phyloP scores from a whole-genome alignment of 257 asterid genomes.

The Gardenia jasminoides region DNA sequence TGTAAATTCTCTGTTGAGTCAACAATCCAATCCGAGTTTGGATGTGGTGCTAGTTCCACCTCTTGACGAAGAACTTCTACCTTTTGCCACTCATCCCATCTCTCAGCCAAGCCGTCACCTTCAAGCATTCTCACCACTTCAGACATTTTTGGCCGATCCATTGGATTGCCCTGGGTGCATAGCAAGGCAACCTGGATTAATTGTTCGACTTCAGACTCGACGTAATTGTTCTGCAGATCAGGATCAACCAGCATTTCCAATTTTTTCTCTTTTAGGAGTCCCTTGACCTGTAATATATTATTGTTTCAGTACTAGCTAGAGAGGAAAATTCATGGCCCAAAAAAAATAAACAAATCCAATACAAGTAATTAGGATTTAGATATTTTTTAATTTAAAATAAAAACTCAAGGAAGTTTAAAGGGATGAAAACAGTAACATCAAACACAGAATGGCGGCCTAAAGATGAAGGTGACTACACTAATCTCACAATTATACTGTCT shows the following conservation, averaged over 20 bases:
- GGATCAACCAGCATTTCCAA: slow-evolving; percentile 57
- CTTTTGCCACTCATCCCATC: slow-evolving; percentile 64
- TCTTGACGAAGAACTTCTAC: slow-evolving; percentile 59
- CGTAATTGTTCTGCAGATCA: slow-evolving; percentile 42
- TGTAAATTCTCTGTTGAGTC: slow-evolving; percentile 55
- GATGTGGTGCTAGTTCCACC: slow-evolving; percentile 44
- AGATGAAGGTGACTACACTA: background rate
- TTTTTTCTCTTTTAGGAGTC: slow-evolving; percentile 49
- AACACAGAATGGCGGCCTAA: background rate
- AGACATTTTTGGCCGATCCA: slow-evolving; percentile 57
- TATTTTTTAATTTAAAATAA: background rate
- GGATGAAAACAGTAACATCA: background rate
- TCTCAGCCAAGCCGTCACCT: slow-evolving; percentile 57
- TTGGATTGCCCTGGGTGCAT: slow-evolving; percentile 48
- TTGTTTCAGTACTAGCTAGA: background rate
- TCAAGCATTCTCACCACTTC: slow-evolving; percentile 55
- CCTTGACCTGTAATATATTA: slow-evolving; percentile 40
- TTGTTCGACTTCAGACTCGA: slow-evolving; percentile 52
- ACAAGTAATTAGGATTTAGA: background rate
- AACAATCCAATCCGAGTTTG: slow-evolving; percentile 47
- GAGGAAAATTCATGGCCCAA: background rate
- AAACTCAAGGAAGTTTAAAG: background rate
- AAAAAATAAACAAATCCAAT: background rate
- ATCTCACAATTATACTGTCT: background rate
- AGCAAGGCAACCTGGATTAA: slow-evolving; percentile 54